Evolutionary conservation across 1,139 yeast genomes (phyloP).

Genomic region (Geotrichum macrosporum): DNA sequence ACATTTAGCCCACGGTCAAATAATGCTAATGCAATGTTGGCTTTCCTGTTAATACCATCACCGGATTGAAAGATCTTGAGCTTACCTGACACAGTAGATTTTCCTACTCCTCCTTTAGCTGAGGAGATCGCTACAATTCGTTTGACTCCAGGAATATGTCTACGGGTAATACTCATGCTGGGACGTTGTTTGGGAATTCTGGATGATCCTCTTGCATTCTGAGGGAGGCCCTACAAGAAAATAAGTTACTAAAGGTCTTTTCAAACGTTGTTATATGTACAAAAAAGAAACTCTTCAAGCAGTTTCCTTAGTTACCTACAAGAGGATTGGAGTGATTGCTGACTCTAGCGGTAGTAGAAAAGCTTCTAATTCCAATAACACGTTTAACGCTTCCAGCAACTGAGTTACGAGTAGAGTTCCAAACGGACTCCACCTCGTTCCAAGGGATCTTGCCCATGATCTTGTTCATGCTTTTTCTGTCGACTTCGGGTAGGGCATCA

Average conservation of each 20-base stretch:
- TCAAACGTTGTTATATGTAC: slow-evolving; percentile 1
- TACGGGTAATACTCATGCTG: slow-evolving; percentile 48
- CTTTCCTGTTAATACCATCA: slow-evolving; percentile 28
- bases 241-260: slow-evolving; percentile 11
- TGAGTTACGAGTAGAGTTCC: slow-evolving; percentile 48
- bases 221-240: slow-evolving; percentile 50
- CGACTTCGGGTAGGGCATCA: slow-evolving; percentile 32
- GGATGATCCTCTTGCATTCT: slow-evolving; percentile 29
- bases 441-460: slow-evolving; percentile 49
- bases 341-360: slow-evolving; percentile 25
- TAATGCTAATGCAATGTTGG: slow-evolving; percentile 64
- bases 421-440: slow-evolving; percentile 47
- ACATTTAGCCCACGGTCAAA: slow-evolving; percentile 52
- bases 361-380: slow-evolving; percentile 27
- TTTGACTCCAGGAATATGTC: slow-evolving; percentile 58
- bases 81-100: slow-evolving; percentile 43
- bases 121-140: slow-evolving; percentile 68
- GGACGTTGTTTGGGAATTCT: slow-evolving; percentile 22
- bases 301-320: slow-evolving; percentile 38
- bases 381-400: slow-evolving; percentile 32
- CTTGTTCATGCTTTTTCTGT: slow-evolving; percentile 39
- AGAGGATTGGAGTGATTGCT: slow-evolving; percentile 50
- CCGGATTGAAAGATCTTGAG: slow-evolving; percentile 2
- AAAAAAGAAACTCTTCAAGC: slow-evolving; percentile 8
- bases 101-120: slow-evolving; percentile 77